Percentiles rank a stretch among this genome's conserved stretches.
Conservation (phyloP, 805 yeast species). For the Zygosaccharomyces pseudorouxii region DNA sequence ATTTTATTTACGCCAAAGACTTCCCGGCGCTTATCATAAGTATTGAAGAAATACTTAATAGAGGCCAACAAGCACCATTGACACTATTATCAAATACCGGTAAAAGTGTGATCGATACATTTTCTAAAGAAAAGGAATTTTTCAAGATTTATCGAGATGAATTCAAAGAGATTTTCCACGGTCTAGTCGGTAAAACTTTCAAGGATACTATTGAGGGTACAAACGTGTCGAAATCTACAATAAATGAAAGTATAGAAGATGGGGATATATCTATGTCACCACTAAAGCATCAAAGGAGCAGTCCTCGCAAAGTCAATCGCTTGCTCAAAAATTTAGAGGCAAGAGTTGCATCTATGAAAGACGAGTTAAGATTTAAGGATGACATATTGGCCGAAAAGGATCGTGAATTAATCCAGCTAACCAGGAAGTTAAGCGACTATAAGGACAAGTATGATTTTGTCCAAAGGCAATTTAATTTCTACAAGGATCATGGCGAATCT, state of each 20-base stretch:
- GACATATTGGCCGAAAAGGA: conserved; percentile 21
- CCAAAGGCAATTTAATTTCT: conserved; percentile 28
- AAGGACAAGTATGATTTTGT: conserved; percentile 28
- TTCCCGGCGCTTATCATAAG: conserved; percentile 22
- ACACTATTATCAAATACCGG: conserved; percentile 30
- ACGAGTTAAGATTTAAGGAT: conserved; percentile 20
- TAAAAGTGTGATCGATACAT: conserved; percentile 26
- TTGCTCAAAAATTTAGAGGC: conserved; percentile 11
- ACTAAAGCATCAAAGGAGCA: neutral
- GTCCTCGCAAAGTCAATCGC: conserved; percentile 8
- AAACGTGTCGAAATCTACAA: conserved; percentile 6
- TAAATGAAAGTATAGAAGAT: conserved; percentile 5
- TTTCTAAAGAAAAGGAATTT: conserved; percentile 29
- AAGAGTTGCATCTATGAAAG: conserved; percentile 13
- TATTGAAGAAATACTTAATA: conserved; percentile 17
- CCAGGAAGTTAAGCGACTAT: conserved; percentile 18
- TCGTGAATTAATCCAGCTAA: conserved; percentile 17
- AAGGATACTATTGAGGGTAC: conserved; percentile 25
- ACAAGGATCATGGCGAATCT: conserved; percentile 23
- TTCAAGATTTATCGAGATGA: conserved; percentile 34
- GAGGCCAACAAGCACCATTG: conserved; percentile 8
- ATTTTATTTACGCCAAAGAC: conserved; percentile 30
- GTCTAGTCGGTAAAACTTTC: conserved; percentile 34
- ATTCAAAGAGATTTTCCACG: conserved; percentile 30
- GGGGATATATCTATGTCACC: neutral